Evolutionary conservation across 805 yeast species (phyloP).

Genomic region (Cyberlindnera lachancei): DNA sequence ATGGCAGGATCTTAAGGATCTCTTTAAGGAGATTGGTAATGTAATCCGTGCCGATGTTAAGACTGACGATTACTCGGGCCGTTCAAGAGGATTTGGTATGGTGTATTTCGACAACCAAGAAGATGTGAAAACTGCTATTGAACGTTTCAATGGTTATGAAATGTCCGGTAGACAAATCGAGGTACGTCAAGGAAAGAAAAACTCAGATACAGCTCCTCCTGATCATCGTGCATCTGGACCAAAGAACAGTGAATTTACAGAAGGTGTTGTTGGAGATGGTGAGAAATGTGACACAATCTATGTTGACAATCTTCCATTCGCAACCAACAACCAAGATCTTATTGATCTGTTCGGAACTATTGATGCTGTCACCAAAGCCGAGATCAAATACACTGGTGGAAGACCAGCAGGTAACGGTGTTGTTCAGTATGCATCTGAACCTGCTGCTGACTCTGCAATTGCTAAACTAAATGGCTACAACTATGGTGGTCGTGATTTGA

Average conservation of each 20-base stretch:
- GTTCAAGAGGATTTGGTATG: slow-evolving; percentile 82
- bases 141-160: slow-evolving; percentile 57
- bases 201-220: slow-evolving; percentile 5
- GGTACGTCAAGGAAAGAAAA: slow-evolving; percentile 63
- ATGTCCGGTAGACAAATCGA: slow-evolving; percentile 73
- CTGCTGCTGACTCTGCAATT: slow-evolving; percentile 68
- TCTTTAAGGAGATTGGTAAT: slow-evolving; percentile 70
- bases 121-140: slow-evolving; percentile 68
- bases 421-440: slow-evolving; percentile 61
- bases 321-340: slow-evolving; percentile 81
- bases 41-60: slow-evolving; percentile 80
- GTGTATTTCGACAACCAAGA: slow-evolving; percentile 61
- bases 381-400: slow-evolving; percentile 57
- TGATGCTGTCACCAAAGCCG: slow-evolving; percentile 71
- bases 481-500: slow-evolving; percentile 75
- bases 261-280: slow-evolving; percentile 57
- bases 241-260: slow-evolving; percentile 46
- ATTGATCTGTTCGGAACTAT: slow-evolving; percentile 79
- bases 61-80: slow-evolving; percentile 49
- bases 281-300: slow-evolving; percentile 53
- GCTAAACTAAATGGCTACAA: slow-evolving; percentile 67
- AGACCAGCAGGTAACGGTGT: slow-evolving; percentile 82
- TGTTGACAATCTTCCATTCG: slow-evolving; percentile 78
- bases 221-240: slow-evolving; percentile 1
- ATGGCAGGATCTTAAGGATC: slow-evolving; percentile 82